A percentile compares a stretch with the other conserved stretches of the same genome.
Evolutionary conservation across 2,329 filamentous ascomycete genomes (phyloP).

Genomic region (Microsporum audouinii): DNA sequence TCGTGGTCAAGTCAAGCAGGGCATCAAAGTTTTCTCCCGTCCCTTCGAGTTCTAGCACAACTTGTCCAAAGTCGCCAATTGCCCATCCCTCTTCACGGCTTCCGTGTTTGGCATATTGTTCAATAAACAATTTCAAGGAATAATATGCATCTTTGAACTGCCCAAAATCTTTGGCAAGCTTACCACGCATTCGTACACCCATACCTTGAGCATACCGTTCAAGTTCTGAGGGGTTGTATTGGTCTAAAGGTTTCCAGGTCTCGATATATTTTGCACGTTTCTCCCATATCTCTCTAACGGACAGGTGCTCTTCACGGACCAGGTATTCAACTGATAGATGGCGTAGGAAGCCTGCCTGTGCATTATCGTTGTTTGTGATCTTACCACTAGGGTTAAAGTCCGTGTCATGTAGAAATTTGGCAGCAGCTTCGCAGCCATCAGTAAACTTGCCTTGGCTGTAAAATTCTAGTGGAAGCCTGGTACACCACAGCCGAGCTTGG

Average conservation of each 20-base stretch:
- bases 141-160: conserved; percentile 7
- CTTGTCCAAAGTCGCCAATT: conserved; percentile 7
- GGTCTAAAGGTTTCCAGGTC: conserved; percentile 4
- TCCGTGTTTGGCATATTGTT: conserved; percentile 6
- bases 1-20: neutral
- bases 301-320: neutral
- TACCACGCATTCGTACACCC: conserved; percentile 6
- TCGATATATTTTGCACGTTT: conserved; percentile 5
- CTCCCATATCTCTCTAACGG: conserved; percentile 5
- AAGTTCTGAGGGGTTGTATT: conserved; percentile 3
- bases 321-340: conserved; percentile 3
- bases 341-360: conserved; percentile 2
- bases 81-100: conserved; percentile 7
- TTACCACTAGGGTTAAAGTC: neutral
- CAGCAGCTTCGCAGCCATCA: conserved; percentile 7
- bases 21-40: neutral
- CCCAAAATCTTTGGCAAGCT: conserved; percentile 8
- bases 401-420: neutral
- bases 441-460: conserved; percentile 3
- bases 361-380: conserved; percentile 3
- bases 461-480: conserved; percentile 5
- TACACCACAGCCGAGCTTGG: conserved; percentile 6
- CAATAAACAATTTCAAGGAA: conserved; percentile 7
- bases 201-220: conserved; percentile 6
- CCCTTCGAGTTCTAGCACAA: conserved; percentile 6